Evolutionary conservation across 208 protist species (phyloP).

Genomic region (Novymonas esmeraldas): DNA sequence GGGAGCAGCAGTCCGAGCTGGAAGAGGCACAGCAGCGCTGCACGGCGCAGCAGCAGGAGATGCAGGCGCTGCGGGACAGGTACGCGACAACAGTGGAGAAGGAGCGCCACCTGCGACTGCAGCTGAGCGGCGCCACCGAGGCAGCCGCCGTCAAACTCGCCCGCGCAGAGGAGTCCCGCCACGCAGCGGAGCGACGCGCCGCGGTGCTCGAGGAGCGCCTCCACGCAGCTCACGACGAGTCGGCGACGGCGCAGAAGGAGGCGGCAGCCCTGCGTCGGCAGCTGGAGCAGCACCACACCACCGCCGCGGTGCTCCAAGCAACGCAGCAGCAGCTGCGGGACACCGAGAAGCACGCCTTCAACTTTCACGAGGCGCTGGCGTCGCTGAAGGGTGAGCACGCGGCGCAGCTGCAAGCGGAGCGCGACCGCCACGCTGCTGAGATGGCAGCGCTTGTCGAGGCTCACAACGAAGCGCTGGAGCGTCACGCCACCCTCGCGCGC

Average conservation of each 20-base stretch:
- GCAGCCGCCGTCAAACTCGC: constrained; percentile 13
- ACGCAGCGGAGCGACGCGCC: constrained; percentile 10
- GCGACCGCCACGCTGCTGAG: constrained; percentile 12
- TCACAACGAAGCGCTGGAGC: constrained; percentile 8
- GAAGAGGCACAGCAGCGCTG: constrained; percentile 24
- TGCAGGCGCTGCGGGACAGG: constrained; percentile 27
- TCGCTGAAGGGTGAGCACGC: constrained; percentile 16
- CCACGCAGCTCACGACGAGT: constrained; percentile 18
- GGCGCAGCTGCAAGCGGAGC: constrained; percentile 4
- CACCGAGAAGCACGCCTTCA: constrained; percentile 29
- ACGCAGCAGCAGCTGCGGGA: constrained; percentile 31
- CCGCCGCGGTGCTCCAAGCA: constrained; percentile 15
- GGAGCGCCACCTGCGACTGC: constrained; percentile 23
- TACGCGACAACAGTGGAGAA: constrained; percentile 26
- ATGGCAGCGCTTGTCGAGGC: constrained; percentile 12
- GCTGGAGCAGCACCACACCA: constrained; percentile 7
- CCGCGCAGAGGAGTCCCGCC: constrained; percentile 2
- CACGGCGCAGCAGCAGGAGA: constrained; percentile 16
- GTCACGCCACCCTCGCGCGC: background rate
- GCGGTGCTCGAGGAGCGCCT: constrained; percentile 30
- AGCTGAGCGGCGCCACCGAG: constrained; percentile 16
- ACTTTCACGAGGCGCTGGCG: constrained; percentile 22
- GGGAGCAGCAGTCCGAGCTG: constrained; percentile 15
- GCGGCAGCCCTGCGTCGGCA: constrained; percentile 12
- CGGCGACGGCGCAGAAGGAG: constrained; percentile 28